Evolutionary conservation across 495 filamentous ascomycete genomes (phyloP), one percentile per base, ranked within the genome.

Genomic region (Cetradonia linearis): DNA sequence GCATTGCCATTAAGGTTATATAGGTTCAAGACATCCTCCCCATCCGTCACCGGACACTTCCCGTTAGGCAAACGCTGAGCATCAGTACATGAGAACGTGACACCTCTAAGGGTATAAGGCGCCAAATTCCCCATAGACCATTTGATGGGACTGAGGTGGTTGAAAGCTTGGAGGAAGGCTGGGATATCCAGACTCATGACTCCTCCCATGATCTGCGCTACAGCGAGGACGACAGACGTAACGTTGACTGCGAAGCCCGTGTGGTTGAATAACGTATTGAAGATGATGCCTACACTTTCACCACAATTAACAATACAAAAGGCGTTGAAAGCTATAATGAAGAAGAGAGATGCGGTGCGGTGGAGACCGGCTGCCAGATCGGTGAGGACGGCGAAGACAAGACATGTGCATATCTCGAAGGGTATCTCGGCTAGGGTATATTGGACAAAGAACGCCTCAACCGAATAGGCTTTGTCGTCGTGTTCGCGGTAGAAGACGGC

Each of bases 281-380:
- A 88, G 71, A 88, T 81, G 63, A 90, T 89, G 0, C 86, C 86
- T n/a, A 89, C 65, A 47, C 80, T 84, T 72, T 90, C 86, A 4
- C 86, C 86, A 62, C 82, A 87, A 53, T 71, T 83, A 40, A 87
- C 86, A 48, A 90, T 82, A 59, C 81, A 84, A 65, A 90, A 88
- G 53, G 79, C 79, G 68, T 85, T 85, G 69, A 83, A 85, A 1
- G 81, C 72, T 40, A 80, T 70, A 56, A 86, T 77, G 65, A 88
- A 85, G 70, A 85, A 86, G 69, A 87, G 76, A 36, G 74, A 65
- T 0, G 72, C 73, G 0, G 77, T 86, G 31, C 83, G 78, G 9
- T 81, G 77, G 33, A 89, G 74, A 4, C 84, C 84, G 18, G 79
- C 79, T 0, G 83, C 85, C 7, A 85, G 72, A 34, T 74, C 78